Percentiles rank a stretch among this genome's conserved stretches.
These are phyloP conservation scores for Pseudogymnoascus sp. DNA, from an alignment of 2,329 filamentous ascomycete genomes.

Conservation along the genomic window DNA sequence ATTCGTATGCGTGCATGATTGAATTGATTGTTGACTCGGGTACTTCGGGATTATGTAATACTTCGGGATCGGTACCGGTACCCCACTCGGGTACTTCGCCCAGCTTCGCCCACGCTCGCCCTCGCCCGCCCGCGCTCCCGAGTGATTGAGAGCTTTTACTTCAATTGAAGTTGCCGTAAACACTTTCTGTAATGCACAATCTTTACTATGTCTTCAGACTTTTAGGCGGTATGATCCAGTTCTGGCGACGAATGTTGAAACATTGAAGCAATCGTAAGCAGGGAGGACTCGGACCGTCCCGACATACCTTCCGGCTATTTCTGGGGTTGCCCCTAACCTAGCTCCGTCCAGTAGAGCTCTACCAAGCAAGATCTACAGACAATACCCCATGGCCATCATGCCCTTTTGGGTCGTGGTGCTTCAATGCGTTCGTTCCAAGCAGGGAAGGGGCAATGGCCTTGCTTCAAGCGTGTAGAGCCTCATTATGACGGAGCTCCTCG, in stretches of 20 bases:
- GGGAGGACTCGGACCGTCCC: slow-evolving; percentile 1
- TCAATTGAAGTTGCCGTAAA: not conserved
- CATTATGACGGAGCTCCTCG: not conserved
- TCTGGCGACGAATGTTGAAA: not conserved
- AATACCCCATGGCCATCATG: not conserved
- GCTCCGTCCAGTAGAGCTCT: not conserved
- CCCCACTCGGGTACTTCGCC: no score
- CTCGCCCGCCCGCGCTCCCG: no score
- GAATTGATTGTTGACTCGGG: no score
- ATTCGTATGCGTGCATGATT: no score
- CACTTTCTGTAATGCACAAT: not conserved
- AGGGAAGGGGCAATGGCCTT: not conserved
- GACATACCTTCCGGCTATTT: not conserved
- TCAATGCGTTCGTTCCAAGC: not conserved
- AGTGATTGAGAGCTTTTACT: not conserved
- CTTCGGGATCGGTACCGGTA: no score
- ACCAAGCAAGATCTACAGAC: not conserved
- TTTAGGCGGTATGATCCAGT: not conserved
- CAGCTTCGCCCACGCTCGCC: no score
- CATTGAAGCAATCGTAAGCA: not conserved
- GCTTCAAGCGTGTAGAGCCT: not conserved
- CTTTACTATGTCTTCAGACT: not conserved
- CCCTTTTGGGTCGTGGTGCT: not conserved
- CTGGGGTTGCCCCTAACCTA: not conserved
- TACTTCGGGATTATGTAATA: no score